Percentiles rank a stretch among this genome's conserved stretches.
Conservation (phyloP, 1,284 basidiomycete species). For the Neolentinus lepideus region DNA sequence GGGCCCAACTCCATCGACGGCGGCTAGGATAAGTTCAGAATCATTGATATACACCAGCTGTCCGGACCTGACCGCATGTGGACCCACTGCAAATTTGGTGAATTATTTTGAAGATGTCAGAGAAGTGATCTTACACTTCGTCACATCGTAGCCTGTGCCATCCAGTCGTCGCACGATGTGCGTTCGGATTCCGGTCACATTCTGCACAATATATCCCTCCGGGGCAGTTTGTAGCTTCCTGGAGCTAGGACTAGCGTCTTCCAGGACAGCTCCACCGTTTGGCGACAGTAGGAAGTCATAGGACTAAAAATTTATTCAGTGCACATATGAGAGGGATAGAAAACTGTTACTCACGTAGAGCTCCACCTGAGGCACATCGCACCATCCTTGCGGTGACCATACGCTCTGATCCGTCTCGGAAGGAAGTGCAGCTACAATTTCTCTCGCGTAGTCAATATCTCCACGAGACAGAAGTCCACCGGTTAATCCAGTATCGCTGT, state of each 20-base stretch:
- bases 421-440: conserved; percentile 48
- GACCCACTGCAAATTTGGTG: conserved; percentile 55
- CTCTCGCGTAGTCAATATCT: conserved; percentile 75
- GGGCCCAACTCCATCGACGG: conserved; percentile 21
- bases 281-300: conserved; percentile 76
- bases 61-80: conserved; percentile 71
- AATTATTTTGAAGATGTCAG: too few species aligned
- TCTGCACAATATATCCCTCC: conserved; percentile 71
- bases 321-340: conserved; percentile 4
- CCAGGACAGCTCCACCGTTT: conserved; percentile 45
- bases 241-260: conserved; percentile 63
- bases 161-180: conserved; percentile 75
- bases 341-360: conserved; percentile 50
- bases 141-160: conserved; percentile 80
- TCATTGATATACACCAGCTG: conserved; percentile 81
- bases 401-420: conserved; percentile 41
- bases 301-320: conserved; percentile 31
- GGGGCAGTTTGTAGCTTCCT: conserved; percentile 56
- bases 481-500: conserved; percentile 38
- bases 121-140: conserved; percentile 72
- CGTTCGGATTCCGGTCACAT: conserved; percentile 70
- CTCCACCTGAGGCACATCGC: conserved; percentile 62
- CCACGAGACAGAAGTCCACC: conserved; percentile 63
- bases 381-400: conserved; percentile 69
- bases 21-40: conserved; percentile 40